Percentiles rank a stretch among this genome's conserved stretches.
These are phyloP conservation scores for Psilocybe cubensis DNA, from an alignment of 768 basidiomycete genomes.

Conservation along the genomic window DNA sequence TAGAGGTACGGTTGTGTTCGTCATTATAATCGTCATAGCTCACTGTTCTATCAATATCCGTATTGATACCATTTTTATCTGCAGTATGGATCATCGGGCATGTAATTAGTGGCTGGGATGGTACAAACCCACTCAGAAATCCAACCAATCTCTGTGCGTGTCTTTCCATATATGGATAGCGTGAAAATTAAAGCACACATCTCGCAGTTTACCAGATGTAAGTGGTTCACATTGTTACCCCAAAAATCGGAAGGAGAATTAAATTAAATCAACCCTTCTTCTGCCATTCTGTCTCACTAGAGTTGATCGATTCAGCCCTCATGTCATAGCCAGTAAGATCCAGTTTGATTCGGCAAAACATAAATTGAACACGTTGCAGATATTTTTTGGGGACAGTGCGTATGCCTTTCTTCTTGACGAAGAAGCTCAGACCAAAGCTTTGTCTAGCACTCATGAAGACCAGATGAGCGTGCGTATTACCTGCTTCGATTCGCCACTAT, in stretches of 20 bases:
- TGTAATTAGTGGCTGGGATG: slow-evolving; percentile 65
- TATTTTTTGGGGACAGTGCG: slow-evolving; percentile 75
- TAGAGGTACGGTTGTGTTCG: slow-evolving; percentile 47
- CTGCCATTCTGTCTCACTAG: slow-evolving; percentile 35
- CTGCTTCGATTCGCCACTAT: background rate
- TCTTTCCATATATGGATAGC: background rate
- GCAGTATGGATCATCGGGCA: slow-evolving; percentile 50
- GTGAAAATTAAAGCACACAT: background rate
- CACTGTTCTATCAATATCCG: slow-evolving; percentile 26
- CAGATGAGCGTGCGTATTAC: slow-evolving; percentile 54
- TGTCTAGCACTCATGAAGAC: slow-evolving; percentile 64
- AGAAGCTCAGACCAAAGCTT: background rate
- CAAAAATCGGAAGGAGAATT: slow-evolving; percentile 24
- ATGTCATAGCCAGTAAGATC: slow-evolving; percentile 70
- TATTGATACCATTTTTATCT: slow-evolving; percentile 44
- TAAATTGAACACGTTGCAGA: slow-evolving; percentile 37
- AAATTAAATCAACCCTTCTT: background rate
- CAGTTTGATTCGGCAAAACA: slow-evolving; percentile 1
- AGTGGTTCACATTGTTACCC: slow-evolving; percentile 1
- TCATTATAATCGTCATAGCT: slow-evolving; percentile 13
- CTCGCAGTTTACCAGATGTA: slow-evolving; percentile 46
- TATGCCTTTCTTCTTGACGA: background rate
- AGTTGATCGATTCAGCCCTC: slow-evolving; percentile 78
- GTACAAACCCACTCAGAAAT: slow-evolving; percentile 61
- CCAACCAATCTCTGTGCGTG: slow-evolving; percentile 75